A percentile compares a stretch with the other conserved stretches of the same genome.
Conservation (phyloP, 768 basidiomycete species). For the Leccinum truebloodii region DNA sequence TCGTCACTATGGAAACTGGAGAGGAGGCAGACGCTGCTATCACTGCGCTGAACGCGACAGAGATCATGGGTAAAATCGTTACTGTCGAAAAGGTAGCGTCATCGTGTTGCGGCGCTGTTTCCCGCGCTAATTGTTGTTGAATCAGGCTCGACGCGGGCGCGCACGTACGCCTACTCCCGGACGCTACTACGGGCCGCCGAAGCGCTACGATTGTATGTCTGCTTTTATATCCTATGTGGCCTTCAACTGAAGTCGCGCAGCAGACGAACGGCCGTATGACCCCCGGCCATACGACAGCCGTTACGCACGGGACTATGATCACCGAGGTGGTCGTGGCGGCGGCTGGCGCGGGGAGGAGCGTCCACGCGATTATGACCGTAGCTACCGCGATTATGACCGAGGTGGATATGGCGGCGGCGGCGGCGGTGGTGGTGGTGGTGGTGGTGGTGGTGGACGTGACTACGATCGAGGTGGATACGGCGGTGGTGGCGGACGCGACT, state of each 20-base stretch:
- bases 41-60: slow-evolving; percentile 77
- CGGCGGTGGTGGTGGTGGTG: slow-evolving; percentile 13
- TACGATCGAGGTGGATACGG: slow-evolving; percentile 35
- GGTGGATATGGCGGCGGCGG: slow-evolving; percentile 19
- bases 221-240: not conserved
- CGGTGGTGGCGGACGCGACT: slow-evolving; percentile 35
- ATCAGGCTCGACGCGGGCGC: slow-evolving; percentile 83
- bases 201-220: slow-evolving; percentile 64
- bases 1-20: slow-evolving; percentile 79
- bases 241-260: slow-evolving; percentile 4
- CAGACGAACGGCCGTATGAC: slow-evolving; percentile 87
- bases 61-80: slow-evolving; percentile 83
- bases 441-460: slow-evolving; percentile 39
- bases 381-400: slow-evolving; percentile 44
- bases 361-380: slow-evolving; percentile 25
- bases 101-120: not conserved
- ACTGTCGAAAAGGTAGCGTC: slow-evolving; percentile 80
- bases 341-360: slow-evolving; percentile 45
- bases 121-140: slow-evolving; percentile 7
- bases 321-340: slow-evolving; percentile 41
- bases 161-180: slow-evolving; percentile 94
- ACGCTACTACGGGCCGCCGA: slow-evolving; percentile 91
- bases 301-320: slow-evolving; percentile 68
- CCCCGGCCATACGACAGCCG: slow-evolving; percentile 90
- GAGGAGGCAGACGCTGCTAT: slow-evolving; percentile 95